Conservation (phyloP, 1,284 basidiomycete species). For the Tilletiaria anomala region DNA sequence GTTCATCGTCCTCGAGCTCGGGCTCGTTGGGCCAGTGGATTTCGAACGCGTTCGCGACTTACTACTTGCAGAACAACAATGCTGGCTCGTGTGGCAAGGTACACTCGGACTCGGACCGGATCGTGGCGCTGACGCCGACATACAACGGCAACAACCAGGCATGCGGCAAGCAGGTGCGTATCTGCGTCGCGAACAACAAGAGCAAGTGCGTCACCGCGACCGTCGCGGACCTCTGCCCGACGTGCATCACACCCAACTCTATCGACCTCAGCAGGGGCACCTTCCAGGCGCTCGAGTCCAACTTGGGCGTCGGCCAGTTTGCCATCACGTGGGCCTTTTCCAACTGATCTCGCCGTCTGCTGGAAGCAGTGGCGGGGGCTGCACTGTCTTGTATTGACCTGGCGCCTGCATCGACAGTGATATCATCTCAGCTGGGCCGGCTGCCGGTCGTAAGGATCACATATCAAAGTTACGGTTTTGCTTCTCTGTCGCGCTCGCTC, state of each 20-base stretch:
- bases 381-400: no score
- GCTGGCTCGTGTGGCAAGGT: slow-evolving; percentile 33
- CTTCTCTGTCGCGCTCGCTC: no score
- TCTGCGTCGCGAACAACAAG: slow-evolving; percentile 43
- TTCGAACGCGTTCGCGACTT: slow-evolving; percentile 29
- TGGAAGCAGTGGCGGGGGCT: no score
- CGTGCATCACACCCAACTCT: slow-evolving; percentile 52
- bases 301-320: slow-evolving; percentile 49
- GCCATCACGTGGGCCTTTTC: slow-evolving; percentile 19
- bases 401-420: no score
- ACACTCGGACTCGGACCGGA: slow-evolving; percentile 18
- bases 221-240: slow-evolving; percentile 21
- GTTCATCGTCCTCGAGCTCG: no score
- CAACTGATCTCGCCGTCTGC: no score
- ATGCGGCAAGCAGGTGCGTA: slow-evolving; percentile 54
- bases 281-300: slow-evolving; percentile 54
- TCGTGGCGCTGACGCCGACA: slow-evolving; percentile 15
- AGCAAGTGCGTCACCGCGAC: slow-evolving; percentile 49
- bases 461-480: no score
- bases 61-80: slow-evolving; percentile 26
- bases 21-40: no score
- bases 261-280: slow-evolving; percentile 68
- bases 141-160: no score
- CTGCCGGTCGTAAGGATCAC: no score
- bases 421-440: no score